Evolutionary conservation across 805 yeast species (phyloP), one percentile per base, ranked within the genome.

Genomic region (Babjeviella inositovora): DNA sequence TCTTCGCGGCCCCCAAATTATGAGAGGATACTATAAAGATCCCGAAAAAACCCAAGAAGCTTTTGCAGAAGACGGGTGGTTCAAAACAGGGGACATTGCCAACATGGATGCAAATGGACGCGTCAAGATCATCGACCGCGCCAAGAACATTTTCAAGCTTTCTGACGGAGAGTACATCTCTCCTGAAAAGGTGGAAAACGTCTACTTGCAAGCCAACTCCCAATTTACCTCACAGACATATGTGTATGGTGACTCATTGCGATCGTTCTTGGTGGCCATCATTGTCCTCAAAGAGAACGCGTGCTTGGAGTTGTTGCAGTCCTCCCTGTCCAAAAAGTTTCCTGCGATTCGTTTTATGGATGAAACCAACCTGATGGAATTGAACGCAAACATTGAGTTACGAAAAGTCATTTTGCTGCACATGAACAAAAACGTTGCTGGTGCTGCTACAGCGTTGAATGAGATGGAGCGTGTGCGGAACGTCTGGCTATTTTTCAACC

Each of bases 61-160:
- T 2, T 35, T 74, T 20, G 73, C 62, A 26, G 46, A 53, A 9
- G 65, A 66, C 10, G 74, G 73, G 4, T 69, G 73, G 70, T 66
- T 66, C 41, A 41, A 47, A 20, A 65, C 75, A 4, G 76, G 76
- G 14, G 85, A 74, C 40, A 60, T 74, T 34, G 80, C 67, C 1
- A 45, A 41, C 27, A 43, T 74, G 24, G 65, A 62, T 27, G 27
- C 31, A 2, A 45, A 50, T 6, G 80, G 84, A 8, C 56, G 73
- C 21, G 40, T 77, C 12, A 52, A 45, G 23, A 69, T 76, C 28
- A 59, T 76, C 34, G 90, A 77, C 38, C 57, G 90, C 30, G 82
- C 75, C 18, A 76, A 76, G 53, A 77, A 76, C 47, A 75, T 76
- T 49, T 76, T 75, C 57, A 76, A 76, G 48, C 41, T 67, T 25